Evolutionary conservation across 441 rosid genomes (phyloP).

Genomic region (Erysimum pusillum): DNA sequence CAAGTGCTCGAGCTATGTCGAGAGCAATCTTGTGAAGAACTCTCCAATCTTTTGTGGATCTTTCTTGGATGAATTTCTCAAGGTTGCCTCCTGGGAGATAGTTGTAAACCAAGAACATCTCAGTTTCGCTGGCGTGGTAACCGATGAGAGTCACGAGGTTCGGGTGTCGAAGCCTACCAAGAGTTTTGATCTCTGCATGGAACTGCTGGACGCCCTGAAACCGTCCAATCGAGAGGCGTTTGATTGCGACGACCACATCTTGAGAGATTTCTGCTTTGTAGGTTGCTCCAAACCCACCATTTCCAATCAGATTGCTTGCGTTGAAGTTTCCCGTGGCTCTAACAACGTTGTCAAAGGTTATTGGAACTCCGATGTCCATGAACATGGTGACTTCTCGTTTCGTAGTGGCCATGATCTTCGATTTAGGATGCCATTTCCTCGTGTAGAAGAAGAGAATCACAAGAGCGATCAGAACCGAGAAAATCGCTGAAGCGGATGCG

Average conservation of each 20-base stretch:
- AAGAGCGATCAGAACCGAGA: conserved; percentile 77
- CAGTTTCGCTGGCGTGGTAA: conserved; percentile 87
- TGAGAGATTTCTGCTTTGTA: conserved; percentile 84
- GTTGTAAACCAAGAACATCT: conserved; percentile 92
- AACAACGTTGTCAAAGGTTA: conserved; percentile 82
- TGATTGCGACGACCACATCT: conserved; percentile 79
- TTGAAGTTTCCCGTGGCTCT: conserved; percentile 84
- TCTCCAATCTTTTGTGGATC: conserved; percentile 76
- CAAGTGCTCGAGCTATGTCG: conserved; percentile 83
- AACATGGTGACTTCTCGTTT: conserved; percentile 78
- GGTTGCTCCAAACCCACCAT: conserved; percentile 91
- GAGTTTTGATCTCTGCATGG: conserved; percentile 85
- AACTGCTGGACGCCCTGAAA: conserved; percentile 86
- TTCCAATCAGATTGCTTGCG: conserved; percentile 84
- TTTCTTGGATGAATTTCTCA: conserved; percentile 85
- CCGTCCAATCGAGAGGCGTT: conserved; percentile 85
- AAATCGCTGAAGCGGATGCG: conserved; percentile 82
- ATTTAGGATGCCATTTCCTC: conserved; percentile 67
- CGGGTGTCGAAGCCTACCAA: conserved; percentile 77
- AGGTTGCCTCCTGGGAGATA: conserved; percentile 91
- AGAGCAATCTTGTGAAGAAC: conserved; percentile 86
- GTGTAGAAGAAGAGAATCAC: conserved; percentile 74
- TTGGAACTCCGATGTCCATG: conserved; percentile 69
- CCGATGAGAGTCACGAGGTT: conserved; percentile 92
- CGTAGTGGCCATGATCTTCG: conserved; percentile 60